These are phyloP conservation scores for Cenococcum geophilum DNA, from an alignment of 495 filamentous ascomycete genomes.

Conservation along the genomic window DNA sequence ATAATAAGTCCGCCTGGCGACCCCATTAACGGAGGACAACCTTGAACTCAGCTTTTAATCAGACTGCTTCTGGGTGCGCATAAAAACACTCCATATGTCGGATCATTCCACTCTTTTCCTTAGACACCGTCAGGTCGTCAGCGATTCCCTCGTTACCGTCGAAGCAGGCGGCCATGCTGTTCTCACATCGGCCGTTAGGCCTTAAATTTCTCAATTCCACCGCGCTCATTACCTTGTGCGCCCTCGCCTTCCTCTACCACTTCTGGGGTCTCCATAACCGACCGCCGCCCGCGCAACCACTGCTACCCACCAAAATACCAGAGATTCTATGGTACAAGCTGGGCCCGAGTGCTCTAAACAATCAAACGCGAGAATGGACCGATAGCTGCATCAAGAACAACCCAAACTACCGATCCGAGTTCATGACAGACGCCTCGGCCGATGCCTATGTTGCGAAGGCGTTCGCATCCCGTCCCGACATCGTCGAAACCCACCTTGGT, in stretches of 20 bases:
- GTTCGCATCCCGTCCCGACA: conserved; percentile 36
- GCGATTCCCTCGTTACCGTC: not conserved
- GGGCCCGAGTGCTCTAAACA: conserved; percentile 1
- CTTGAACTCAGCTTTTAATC: not conserved
- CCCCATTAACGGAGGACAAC: too few relatives aligned
- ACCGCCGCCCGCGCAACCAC: not conserved
- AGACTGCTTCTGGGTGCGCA: not conserved
- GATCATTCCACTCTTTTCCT: not conserved
- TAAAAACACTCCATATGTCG: not conserved
- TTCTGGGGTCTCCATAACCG: not conserved
- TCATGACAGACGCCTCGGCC: conserved; percentile 1
- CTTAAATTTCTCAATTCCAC: not conserved
- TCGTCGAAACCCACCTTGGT: conserved; percentile 41
- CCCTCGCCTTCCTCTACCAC: conserved; percentile 5
- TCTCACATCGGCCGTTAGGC: conserved; percentile 1
- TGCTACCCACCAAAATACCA: not conserved
- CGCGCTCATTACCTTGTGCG: not conserved
- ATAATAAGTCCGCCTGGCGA: too few relatives aligned
- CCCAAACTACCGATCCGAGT: conserved; percentile 5
- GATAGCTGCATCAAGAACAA: conserved; percentile 6
- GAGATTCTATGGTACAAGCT: conserved; percentile 6
- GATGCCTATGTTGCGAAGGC: conserved; percentile 31
- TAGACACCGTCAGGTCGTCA: not conserved
- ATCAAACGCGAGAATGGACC: conserved; percentile 4
- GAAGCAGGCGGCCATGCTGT: not conserved